Base-by-base conservation (phyloP, 176 grass and related monocot species). In the Guadua angustifolia region DNA sequence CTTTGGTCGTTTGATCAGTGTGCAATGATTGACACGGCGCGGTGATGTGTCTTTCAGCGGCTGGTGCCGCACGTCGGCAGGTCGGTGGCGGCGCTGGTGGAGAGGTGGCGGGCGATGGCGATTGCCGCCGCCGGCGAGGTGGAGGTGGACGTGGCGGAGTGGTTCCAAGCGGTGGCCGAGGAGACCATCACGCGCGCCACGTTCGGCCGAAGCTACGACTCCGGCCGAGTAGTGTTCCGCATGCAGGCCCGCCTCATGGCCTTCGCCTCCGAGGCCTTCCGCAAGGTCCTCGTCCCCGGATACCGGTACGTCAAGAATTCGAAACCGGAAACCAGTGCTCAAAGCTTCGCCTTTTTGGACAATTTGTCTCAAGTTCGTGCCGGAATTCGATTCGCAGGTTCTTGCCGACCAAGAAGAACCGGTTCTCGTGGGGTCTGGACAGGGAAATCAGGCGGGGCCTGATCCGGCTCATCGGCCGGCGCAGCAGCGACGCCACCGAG, bases 221-320 rank as follows among this genome's bases (percentile, higher is more conserved):
- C 91, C 19, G 94, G 92, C 73, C 89, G 91, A 68, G 69, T 63
- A 5, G 92, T 97, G 33, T 97, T 92, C 86, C 84, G 83, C 84
- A 85, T 92, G 82, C 94, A 97, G 86, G 83, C 80, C 14, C 88
- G 87, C 33, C 92, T 92, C 66, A 97, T 97, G 94, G 73, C 75
- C 26, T 92, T 94, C 47, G 94, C 92, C 9, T 85, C 90, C 43
- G 94, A 94, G 76, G 90, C 92, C 40, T 97, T 97, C 75, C 90
- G 92, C 86, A 97, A 94, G 86, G 92, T 97, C 43, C 87, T 97
- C 81, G 93, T 97, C 69, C 94, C 94, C 0, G 94, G 94, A 0
- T 97, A 94, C 92, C 65, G 92, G 94, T 96, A 76, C 62, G 77
- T 32, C 62, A 73, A 2, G 24, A 24, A 21, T n/a, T 5, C n/a